Evolutionary conservation across 2,329 filamentous ascomycete species (phyloP).

Genomic region (Trichoderma brevicompactum): DNA sequence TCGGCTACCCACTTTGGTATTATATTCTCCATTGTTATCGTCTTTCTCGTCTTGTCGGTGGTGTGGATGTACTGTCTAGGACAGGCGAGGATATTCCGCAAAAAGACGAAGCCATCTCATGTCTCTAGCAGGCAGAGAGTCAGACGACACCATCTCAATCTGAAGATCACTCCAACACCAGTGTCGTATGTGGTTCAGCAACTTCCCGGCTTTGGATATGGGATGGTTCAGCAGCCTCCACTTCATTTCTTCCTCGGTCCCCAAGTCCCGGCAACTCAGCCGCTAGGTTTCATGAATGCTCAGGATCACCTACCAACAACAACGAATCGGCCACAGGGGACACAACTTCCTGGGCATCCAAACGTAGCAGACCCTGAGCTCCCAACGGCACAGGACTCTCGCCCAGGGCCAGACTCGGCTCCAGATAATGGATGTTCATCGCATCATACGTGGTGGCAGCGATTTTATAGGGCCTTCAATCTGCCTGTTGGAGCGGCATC

Average conservation of each 20-base stretch:
- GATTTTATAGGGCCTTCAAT: slow-evolving; percentile 36
- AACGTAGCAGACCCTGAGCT: background rate
- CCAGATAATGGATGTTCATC: slow-evolving; percentile 19
- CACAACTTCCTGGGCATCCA: background rate
- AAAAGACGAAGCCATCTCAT: background rate
- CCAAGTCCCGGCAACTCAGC: background rate
- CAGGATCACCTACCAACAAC: background rate
- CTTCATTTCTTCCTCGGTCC: background rate
- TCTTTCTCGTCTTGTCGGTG: slow-evolving; percentile 38
- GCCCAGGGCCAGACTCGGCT: background rate
- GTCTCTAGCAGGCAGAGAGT: slow-evolving; percentile 31
- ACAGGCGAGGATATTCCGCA: slow-evolving; percentile 28
- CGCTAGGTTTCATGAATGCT: background rate
- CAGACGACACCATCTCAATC: background rate
- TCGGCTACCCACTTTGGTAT: slow-evolving; percentile 45
- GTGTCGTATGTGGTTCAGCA: background rate
- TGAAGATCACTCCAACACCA: background rate
- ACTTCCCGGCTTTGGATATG: background rate
- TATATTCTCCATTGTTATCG: slow-evolving; percentile 44
- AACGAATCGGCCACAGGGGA: background rate
- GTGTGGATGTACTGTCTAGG: slow-evolving; percentile 45
- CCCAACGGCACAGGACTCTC: background rate
- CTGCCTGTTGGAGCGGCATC: slow-evolving; percentile 43
- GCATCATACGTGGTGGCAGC: slow-evolving; percentile 38
- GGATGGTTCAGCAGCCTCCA: slow-evolving; percentile 1